phyloP scores from a whole-genome alignment of 805 yeast species.

The Huiozyma sinensis region DNA sequence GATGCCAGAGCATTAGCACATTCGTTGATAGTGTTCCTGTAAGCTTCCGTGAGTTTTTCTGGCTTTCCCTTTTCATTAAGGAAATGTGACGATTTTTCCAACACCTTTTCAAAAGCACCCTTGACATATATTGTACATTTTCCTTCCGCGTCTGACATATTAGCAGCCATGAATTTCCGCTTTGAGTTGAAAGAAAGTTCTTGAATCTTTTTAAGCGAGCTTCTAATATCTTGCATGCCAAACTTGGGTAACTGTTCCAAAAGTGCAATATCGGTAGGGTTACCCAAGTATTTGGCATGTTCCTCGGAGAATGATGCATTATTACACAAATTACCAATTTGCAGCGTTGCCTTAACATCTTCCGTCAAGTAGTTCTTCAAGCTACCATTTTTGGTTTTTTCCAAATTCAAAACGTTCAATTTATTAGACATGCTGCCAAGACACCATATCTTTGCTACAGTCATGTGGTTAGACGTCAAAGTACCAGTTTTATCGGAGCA shows the following conservation, averaged over 20 bases:
- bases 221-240: conserved; percentile 62
- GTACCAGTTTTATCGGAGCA: conserved; percentile 91
- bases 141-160: conserved; percentile 48
- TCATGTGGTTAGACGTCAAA: conserved; percentile 83
- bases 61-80: conserved; percentile 47
- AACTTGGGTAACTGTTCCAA: conserved; percentile 63
- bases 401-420: conserved; percentile 31
- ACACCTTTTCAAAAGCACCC: conserved; percentile 80
- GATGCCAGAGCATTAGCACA: conserved; percentile 59
- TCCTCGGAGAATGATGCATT: conserved; percentile 62
- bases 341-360: conserved; percentile 47
- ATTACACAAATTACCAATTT: conserved; percentile 64
- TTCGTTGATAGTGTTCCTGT: conserved; percentile 37
- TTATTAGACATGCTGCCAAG: conserved; percentile 42
- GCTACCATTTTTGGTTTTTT: conserved; percentile 34
- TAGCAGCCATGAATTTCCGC: conserved; percentile 86
- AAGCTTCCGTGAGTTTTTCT: conserved; percentile 45
- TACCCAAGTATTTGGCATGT: conserved; percentile 67
- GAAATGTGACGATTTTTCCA: conserved; percentile 51
- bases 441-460: conserved; percentile 76
- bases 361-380: conserved; percentile 36
- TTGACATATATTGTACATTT: conserved; percentile 57
- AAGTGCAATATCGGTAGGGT: conserved; percentile 90
- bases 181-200: conserved; percentile 81
- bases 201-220: conserved; percentile 40